Base-by-base conservation (phyloP, 345 rosid species). In the Psidium friedrichsthalianum region DNA sequence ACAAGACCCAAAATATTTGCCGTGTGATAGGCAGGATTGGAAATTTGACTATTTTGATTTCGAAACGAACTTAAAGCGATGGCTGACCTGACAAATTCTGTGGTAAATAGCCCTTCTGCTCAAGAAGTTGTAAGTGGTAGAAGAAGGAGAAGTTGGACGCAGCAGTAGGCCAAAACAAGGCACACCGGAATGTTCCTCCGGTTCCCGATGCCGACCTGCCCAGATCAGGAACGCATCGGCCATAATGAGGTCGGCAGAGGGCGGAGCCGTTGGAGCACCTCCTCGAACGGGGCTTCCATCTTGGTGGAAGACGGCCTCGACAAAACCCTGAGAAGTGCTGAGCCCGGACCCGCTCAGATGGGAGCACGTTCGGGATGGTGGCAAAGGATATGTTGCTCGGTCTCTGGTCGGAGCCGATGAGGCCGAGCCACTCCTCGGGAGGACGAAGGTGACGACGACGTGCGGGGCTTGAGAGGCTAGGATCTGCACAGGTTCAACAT, bases 161-260 rank as follows among this genome's bases (percentile, higher is more conserved):
- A 2, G 93, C 86, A 89, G 49, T 88, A 1, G 94, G 86, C 89
- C 88, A 92, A 22, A 92, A 80, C 51, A 90, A 90, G 64, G 88
- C 95, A n/a, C 86, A 93, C 92, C 57, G 92, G 94, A 83, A 93
- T 90, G 78, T 91, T 90, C 91, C 88, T 90, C 24, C 86, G 84
- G 24, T 24, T 78, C 2, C 90, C 94, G 5, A 91, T 89, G 3
- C 57, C 42, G 47, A 82, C 83, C 83, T 36, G 89, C 88, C 95
- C 93, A 92, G 21, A 52, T 0, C 51, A 91, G 22, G 74, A 76
- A 85, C 8, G 90, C 86, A 49, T 92, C 95, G 2, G 92, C 87
- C 58, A 92, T 56, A 8, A 93, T 89, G 52, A 61, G 51, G 86
- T 52, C 12, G 87, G 88, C 22, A 85, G 87, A 3, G 83, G 82